Conservation (phyloP, 768 basidiomycete species). For the Boletus pseudopeckii region DNA sequence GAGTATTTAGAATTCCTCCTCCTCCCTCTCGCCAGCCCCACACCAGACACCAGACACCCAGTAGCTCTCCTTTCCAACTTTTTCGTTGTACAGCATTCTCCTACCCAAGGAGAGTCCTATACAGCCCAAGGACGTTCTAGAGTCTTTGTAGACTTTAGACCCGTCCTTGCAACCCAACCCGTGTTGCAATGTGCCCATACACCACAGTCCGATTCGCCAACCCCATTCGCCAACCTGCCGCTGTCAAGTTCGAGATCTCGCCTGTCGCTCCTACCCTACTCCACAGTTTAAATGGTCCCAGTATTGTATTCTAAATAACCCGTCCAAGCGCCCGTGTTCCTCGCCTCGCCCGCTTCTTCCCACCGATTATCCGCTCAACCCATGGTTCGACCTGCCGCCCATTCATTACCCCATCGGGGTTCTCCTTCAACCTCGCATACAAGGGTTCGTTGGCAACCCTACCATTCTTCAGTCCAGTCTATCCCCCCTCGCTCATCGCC, state of each 20-base stretch:
- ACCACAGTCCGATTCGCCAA: slow-evolving; percentile 24
- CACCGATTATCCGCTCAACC: slow-evolving; percentile 4
- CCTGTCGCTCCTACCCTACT: slow-evolving; percentile 15
- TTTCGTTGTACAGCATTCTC: slow-evolving; percentile 24
- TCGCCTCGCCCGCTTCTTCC: slow-evolving; percentile 1
- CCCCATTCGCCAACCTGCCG: slow-evolving; percentile 18
- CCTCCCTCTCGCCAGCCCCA: not conserved
- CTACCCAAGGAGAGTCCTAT: slow-evolving; percentile 16
- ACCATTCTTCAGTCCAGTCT: slow-evolving; percentile 45
- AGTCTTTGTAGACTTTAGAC: slow-evolving; percentile 38
- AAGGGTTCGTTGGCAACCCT: slow-evolving; percentile 80
- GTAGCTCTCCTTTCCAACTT: not conserved
- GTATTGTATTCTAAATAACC: slow-evolving; percentile 37
- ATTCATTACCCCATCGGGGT: slow-evolving; percentile 66
- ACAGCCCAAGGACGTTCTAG: slow-evolving; percentile 39
- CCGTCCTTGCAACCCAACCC: slow-evolving; percentile 22
- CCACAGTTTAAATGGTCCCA: slow-evolving; percentile 32
- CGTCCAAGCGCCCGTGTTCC: slow-evolving; percentile 13
- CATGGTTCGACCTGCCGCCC: slow-evolving; percentile 38
- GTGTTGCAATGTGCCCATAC: slow-evolving; percentile 40
- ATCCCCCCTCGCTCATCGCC: slow-evolving; percentile 34
- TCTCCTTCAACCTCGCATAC: slow-evolving; percentile 60
- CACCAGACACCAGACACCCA: slow-evolving; percentile 5
- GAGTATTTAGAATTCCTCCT: slow-evolving; percentile 24
- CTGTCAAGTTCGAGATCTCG: slow-evolving; percentile 13